These are phyloP conservation scores for Diplodia mutila DNA, from an alignment of 2,329 filamentous ascomycete species.

Conservation along the genomic window DNA sequence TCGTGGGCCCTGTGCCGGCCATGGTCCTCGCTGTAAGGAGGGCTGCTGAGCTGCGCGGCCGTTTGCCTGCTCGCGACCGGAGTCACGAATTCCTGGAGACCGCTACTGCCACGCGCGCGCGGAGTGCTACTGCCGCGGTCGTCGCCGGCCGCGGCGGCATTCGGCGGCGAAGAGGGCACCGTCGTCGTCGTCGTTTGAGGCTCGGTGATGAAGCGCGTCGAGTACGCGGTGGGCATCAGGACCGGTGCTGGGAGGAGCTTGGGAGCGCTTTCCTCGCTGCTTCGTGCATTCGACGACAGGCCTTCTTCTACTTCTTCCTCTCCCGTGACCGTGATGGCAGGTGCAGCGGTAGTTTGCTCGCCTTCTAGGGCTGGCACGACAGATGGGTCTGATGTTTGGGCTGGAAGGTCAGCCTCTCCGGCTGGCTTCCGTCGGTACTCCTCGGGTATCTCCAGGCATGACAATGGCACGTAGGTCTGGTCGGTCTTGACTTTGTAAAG, in stretches of 20 bases:
- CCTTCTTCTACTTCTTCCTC: slow-evolving; percentile 30
- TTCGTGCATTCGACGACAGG: background rate
- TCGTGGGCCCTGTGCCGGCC: slow-evolving; percentile 26
- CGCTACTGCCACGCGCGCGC: slow-evolving; percentile 24
- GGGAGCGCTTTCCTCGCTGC: slow-evolving; percentile 7
- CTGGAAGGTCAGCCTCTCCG: slow-evolving; percentile 27
- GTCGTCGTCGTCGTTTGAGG: background rate
- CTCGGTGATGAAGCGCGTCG: slow-evolving; percentile 42
- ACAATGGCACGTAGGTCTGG: slow-evolving; percentile 68
- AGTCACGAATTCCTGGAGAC: slow-evolving; percentile 25
- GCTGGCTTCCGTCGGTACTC: slow-evolving; percentile 30
- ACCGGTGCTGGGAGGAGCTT: slow-evolving; percentile 45
- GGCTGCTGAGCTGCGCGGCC: slow-evolving; percentile 33
- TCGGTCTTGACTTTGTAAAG: slow-evolving; percentile 76
- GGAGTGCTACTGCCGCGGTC: slow-evolving; percentile 29
- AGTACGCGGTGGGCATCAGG: slow-evolving; percentile 44
- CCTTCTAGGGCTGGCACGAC: slow-evolving; percentile 31
- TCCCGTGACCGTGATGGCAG: slow-evolving; percentile 37
- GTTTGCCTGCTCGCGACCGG: slow-evolving; percentile 23
- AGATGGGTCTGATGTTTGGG: slow-evolving; percentile 31
- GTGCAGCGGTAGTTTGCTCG: slow-evolving; percentile 31
- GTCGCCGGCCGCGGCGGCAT: background rate
- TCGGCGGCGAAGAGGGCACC: slow-evolving; percentile 20
- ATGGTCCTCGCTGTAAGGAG: slow-evolving; percentile 37
- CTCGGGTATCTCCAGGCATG: slow-evolving; percentile 53